Percentiles rank a stretch among this genome's conserved stretches.
Evolutionary conservation across 2,329 filamentous ascomycete species (phyloP).

Genomic region (Pseudonectria buxi): DNA sequence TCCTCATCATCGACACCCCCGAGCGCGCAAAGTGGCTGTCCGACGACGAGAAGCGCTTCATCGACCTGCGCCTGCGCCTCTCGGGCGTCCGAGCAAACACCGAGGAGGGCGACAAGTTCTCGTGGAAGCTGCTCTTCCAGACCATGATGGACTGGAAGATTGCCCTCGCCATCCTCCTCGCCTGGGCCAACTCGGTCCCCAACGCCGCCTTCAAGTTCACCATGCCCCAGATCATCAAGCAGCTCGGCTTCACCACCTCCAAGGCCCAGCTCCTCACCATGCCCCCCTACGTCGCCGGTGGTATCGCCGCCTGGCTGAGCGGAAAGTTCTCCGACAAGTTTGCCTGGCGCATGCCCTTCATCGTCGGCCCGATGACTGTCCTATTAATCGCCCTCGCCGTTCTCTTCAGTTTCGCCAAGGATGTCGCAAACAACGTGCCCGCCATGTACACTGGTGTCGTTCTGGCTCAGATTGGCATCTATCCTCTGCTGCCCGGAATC

Average conservation of each 20-base stretch:
- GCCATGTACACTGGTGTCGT: constrained; percentile 9
- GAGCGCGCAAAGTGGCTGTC: constrained; percentile 26
- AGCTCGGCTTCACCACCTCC: constrained; percentile 31
- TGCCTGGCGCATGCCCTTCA: constrained; percentile 33
- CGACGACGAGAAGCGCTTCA: constrained; percentile 28
- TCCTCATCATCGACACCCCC: constrained; percentile 38
- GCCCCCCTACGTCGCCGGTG: constrained; percentile 29
- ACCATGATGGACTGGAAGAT: constrained; percentile 38
- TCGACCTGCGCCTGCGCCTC: constrained; percentile 19
- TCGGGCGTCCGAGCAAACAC: constrained; percentile 25
- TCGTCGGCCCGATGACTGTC: constrained; percentile 23
- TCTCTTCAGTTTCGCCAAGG: constrained; percentile 26
- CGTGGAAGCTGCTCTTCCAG: constrained; percentile 18
- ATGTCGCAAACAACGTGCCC: constrained; percentile 30
- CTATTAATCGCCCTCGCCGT: constrained; percentile 27
- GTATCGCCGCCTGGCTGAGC: constrained; percentile 19
- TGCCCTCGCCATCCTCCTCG: constrained; percentile 24
- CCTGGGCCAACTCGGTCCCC: constrained; percentile 23
- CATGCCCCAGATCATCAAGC: constrained; percentile 31
- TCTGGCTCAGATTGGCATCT: constrained; percentile 19
- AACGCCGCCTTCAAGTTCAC: constrained; percentile 21
- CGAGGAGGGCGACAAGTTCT: constrained; percentile 20
- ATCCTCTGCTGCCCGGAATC: constrained; percentile 24
- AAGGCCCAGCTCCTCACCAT: constrained; percentile 23
- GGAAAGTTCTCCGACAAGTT: constrained; percentile 28